phyloP scores from a whole-genome alignment of 805 yeast species.

The Candida gorgasii region DNA sequence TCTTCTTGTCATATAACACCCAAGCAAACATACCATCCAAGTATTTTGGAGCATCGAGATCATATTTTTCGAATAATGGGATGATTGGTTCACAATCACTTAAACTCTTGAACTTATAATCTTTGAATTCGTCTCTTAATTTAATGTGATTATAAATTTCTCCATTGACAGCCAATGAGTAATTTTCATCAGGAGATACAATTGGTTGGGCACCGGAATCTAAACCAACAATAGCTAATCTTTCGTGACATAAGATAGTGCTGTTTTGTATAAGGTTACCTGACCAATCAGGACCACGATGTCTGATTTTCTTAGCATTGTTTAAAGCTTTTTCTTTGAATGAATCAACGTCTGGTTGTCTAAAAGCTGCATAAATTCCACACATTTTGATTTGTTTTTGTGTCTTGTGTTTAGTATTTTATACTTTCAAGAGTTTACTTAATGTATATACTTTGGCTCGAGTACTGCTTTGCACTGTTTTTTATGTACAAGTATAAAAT shows the following conservation, averaged over 20 bases:
- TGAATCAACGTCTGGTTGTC: constrained; percentile 72
- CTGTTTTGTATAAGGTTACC: constrained; percentile 80
- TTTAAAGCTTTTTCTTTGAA: constrained; percentile 89
- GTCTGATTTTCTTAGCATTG: constrained; percentile 90
- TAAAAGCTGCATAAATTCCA: constrained; percentile 95
- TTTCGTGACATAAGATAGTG: constrained; percentile 89
- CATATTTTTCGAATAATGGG: constrained; percentile 87
- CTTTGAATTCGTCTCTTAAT: constrained; percentile 71
- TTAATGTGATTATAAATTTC: constrained; percentile 97
- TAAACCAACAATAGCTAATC: constrained; percentile 95
- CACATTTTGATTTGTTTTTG: constrained; percentile 59
- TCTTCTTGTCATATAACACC: constrained; percentile 79
- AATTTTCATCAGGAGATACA: constrained; percentile 71
- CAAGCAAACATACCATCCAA: constrained; percentile 99
- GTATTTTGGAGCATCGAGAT: constrained; percentile 83
- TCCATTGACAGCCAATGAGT: constrained; percentile 87
- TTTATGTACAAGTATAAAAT: background rate
- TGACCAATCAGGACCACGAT: constrained; percentile 99
- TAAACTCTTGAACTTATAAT: constrained; percentile 78
- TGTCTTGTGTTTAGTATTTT: background rate
- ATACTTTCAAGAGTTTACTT: too few species aligned
- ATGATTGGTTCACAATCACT: constrained; percentile 98
- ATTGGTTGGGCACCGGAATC: constrained; percentile 99
- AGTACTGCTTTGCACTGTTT: background rate
- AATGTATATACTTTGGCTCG: background rate